These are phyloP conservation scores for Coemansia sp. DNA, from an alignment of 192 early-diverging fungal genomes.

Conservation along the genomic window DNA sequence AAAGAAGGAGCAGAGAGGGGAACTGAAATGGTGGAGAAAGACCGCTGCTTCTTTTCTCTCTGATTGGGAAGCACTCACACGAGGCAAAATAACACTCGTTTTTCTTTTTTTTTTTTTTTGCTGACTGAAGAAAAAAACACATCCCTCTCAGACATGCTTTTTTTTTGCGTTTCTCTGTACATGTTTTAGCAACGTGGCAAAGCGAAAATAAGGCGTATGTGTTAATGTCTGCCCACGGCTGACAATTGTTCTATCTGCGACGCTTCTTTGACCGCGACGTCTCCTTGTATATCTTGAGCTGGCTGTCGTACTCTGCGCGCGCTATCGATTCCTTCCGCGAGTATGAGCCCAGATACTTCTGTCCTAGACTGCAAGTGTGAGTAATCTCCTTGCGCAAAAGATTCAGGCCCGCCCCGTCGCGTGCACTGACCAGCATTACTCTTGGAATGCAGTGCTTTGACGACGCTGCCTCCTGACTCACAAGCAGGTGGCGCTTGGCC, in stretches of 20 bases:
- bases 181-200: too few species aligned
- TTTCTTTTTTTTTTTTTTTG: neutral
- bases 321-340: slow-evolving; percentile 48
- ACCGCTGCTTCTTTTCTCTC: too few species aligned
- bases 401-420: slow-evolving; percentile 61
- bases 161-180: too few species aligned
- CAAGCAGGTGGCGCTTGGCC: slow-evolving; percentile 61
- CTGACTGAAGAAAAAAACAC: neutral
- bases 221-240: too few species aligned
- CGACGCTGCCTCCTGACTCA: slow-evolving; percentile 47
- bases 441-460: slow-evolving; percentile 45
- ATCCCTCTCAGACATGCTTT: neutral
- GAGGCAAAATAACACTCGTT: too few species aligned
- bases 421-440: slow-evolving; percentile 68
- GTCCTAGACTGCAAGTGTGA: slow-evolving; percentile 52
- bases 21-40: neutral
- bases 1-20: neutral
- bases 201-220: too few species aligned
- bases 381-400: slow-evolving; percentile 72
- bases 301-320: slow-evolving; percentile 39
- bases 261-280: slow-evolving; percentile 26
- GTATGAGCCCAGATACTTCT: slow-evolving; percentile 52
- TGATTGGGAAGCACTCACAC: too few species aligned
- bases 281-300: slow-evolving; percentile 46
- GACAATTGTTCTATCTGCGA: neutral